Base-by-base conservation (phyloP, 257 asterid genomes). In the Lycium barbarum region DNA sequence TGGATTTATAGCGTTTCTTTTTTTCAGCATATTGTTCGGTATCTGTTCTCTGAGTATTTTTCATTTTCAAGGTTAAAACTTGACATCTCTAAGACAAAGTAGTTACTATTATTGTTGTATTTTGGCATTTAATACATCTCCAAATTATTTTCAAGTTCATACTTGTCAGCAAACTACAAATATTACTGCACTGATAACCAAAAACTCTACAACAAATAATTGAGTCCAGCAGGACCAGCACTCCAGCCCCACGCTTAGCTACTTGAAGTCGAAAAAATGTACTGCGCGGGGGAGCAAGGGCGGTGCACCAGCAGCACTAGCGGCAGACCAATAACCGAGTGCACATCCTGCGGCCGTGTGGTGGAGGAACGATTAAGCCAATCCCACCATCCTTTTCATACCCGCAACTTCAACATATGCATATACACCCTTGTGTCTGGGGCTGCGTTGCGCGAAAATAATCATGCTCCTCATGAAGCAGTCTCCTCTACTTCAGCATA, bases 301-400 rank as follows among this genome's bases (percentile, higher is more conserved):
- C 97, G 98, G 80, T 93, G 97, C 91, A 84, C 96, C 92, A 93
- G 93, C 92, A 91, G 91, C 17, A 73, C 95, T 79, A 35, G 90
- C 85, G 95, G 97, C 78, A 93, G 98, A 54, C 87, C 86, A 86
- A 91, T 93, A 79, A 93, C 98, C 0, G 97, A 93, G 88, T 95
- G 99, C 94, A 84, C 88, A 84, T 91, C 96, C 20, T 95, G 99
- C 91, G 95, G 95, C 83, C 98, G 98, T 53, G 97, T 93, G 20
- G 94, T 94, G 59, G 93, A 91, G 88, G 99, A 96, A 88, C 94
- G 95, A 40, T 97, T 90, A 85, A 91, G 92, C 26, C 98, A 93
- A 51, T 92, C 99, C 45, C 97, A 96, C 90, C 99, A 95, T 87
- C 95, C 95, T 85, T 96, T 96, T 91, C 98, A 96, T 92, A 89